Evolutionary conservation across 2,329 filamentous ascomycete genomes (phyloP), one percentile per base, ranked within the genome.

Genomic region (Aspergillus thermomutatus): DNA sequence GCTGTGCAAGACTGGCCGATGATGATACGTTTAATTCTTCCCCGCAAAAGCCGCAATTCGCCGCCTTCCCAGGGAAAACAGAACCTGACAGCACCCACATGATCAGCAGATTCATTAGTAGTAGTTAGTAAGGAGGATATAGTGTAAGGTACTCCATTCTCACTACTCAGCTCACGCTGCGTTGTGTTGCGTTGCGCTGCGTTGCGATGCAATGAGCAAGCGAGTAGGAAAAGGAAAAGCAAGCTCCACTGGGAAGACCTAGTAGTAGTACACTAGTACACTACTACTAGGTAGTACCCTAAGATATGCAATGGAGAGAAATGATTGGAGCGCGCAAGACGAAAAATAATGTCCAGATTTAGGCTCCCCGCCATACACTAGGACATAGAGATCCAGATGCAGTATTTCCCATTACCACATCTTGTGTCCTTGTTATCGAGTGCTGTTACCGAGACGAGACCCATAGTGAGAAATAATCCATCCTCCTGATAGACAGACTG

Each of bases 41-140:
- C 64, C 65, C 64, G 61, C 64, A 67, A 67, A 65, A 66, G 63
- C 63, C 64, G 64, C 63, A 64, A 63, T 64, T 63, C 61, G 64
- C 62, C 60, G 60, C 62, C 61, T 34, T 34, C 37, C 37, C 60
- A 65, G 60, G 60, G 52, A 61, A 60, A 65, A 61, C 53, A 56
- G 55, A 53, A 61, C 58, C 58, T 64, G 59, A 64, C 64, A 66
- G 58, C 53, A 66, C 63, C 60, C 65, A 66, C 64, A 64, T 67
- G 66, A 66, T 65, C 61, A 48, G 60, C 60, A 58, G 43, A 14
- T 17, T 25, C 19, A 26, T 23, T 23, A 14, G 21, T 21, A n/a
- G n/a, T 40, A 43, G 40, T 7, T 43, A 43, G 40, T 43, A n/a
- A 43, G n/a, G n/a, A 21, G n/a, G 8, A 23, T 19, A 21, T 45